Evolutionary conservation across 2,329 filamentous ascomycete genomes (phyloP), one percentile per base, ranked within the genome.

Genomic region (Leptosphaerulina australis): DNA sequence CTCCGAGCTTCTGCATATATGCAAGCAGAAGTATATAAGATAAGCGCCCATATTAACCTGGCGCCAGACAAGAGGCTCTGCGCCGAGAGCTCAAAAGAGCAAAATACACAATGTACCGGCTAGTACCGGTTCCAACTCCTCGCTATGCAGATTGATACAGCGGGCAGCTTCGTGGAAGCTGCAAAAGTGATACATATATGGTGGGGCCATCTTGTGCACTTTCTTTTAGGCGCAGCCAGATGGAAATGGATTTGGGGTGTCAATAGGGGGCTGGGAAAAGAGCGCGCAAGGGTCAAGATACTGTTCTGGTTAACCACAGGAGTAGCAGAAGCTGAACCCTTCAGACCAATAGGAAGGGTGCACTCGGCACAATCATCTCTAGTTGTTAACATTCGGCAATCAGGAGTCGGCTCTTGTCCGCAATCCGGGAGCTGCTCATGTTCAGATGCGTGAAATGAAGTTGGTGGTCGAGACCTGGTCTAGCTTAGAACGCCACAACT

Each of bases 101-200:
- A 52, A 56, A 55, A 51, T 59, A 57, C 50, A 59, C 39, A 58
- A 50, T 24, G 26, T 41, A 25, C 36, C 48, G 41, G 48, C 28
- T 15, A 20, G 24, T 28, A 22, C 49, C 44, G 33, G 44, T n/a
- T 31, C 43, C 54, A 66, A 69, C 66, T 62, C 66, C 66, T 61
- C 66, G 66, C 66, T 69, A 69, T 69, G 64, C 65, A 63, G 50
- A 55, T 55, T 51, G 55, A 53, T 63, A 63, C 56, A 59, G 55
- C 46, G 44, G 44, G 31, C 44, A 26, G 46, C 39, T 28, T 33
- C 45, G 25, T 24, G 33, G 35, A 39, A 44, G 40, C 44, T 44
- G 35, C 39, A 35, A 17, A 46, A 40, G 41, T 51, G 22, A 34
- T 49, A 50, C 50, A 52, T 14, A 43, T 35, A 53, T 47, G 34